Base-by-base conservation (phyloP, 441 rosid genomes). In the Isatis lusitanica region DNA sequence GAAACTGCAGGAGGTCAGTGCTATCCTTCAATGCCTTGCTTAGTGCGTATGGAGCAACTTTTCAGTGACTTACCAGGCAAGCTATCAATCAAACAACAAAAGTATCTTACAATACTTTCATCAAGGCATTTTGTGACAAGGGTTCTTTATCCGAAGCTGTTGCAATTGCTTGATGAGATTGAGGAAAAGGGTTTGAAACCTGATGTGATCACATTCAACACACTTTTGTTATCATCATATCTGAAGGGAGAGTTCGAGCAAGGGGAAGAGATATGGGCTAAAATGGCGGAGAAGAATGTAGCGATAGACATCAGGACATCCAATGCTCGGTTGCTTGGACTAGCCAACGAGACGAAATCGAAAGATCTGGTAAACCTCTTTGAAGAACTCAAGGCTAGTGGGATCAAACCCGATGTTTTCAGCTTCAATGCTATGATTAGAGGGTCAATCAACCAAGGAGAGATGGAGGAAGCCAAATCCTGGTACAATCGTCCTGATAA, bases 1-100 rank as follows among this genome's bases (percentile, higher is more conserved):
- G 77, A 63, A 71, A 83, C 43, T 85, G 94, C 48, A 66, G 70
- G 7, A 82, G 84, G 42, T 82, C 94, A 7, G 83, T 76, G n/a
- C n/a, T 81, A 68, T 87, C 97, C 16, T 84, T 88, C 74, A 91
- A 88, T 66, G 89, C 96, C 0, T 78, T 91, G n/a, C 71, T 90
- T 68, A 82, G 81, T 5, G 93, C 92, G 6, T 86, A 82, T 56
- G 80, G 81, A 76, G 65, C 70, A 50, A 7, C 57, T 92, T 35
- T 83, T 87, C 57, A 83, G n/a, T 42, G 84, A 79, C 59, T 80
- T 92, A 74, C 87, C 96, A 0, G 11, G 33, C n/a, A 78, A 78
- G 80, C 48, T 88, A 73, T 76, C 69, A 3, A 75, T 90, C 44
- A 66, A 83, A 16, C 83, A 82, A 1, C 88, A 86, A 53, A 52